Base-by-base conservation (phyloP, 2,329 filamentous ascomycete species). In the Alternaria triticimaculans region DNA sequence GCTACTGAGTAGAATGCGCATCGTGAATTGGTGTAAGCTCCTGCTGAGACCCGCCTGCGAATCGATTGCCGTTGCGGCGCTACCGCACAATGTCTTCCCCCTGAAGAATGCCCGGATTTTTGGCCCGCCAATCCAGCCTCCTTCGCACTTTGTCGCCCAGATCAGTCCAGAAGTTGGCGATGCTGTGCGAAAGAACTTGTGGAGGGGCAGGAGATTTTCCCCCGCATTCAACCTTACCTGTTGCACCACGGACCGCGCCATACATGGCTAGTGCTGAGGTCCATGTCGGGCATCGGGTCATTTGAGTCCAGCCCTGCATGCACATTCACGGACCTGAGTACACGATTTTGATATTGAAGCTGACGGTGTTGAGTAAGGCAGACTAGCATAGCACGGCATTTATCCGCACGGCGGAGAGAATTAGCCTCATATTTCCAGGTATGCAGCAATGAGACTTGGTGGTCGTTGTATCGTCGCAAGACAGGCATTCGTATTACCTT, bases 211-310 rank as follows among this genome's bases (percentile, higher is more conserved):
- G 51, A 60, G 33, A 23, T 6, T 28, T 51, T 55, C 33, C 55
- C 37, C 56, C 60, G 50, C 44, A 59, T 44, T 53, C 20, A 20
- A 54, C 23, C 23, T 58, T 62, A 20, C 46, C 57, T 14, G 7
- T 33, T 55, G 15, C 2, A 26, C 20, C 18, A 55, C 60, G 60
- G 60, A 46, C 55, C 60, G 55, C 50, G 54, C 33, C 33, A 9
- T 4, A 54, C 48, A 18, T 3, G 45, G 55, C 43, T 63, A 60
- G 60, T 45, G 49, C 37, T 37, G 51, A 44, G 26, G 21, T 7
- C 20, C 14, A 55, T 23, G 23, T 50, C 56, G 60, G 60, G 45
- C 48, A 37, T 56, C 55, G 60, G 60, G 56, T 51, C 23, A 59
- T 54, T 11, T 55, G 33, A 26, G 10, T 20, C 49, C 57, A 51